Evolutionary conservation across 2,329 filamentous ascomycete genomes (phyloP).

Genomic region (Drechslerella dactyloides): DNA sequence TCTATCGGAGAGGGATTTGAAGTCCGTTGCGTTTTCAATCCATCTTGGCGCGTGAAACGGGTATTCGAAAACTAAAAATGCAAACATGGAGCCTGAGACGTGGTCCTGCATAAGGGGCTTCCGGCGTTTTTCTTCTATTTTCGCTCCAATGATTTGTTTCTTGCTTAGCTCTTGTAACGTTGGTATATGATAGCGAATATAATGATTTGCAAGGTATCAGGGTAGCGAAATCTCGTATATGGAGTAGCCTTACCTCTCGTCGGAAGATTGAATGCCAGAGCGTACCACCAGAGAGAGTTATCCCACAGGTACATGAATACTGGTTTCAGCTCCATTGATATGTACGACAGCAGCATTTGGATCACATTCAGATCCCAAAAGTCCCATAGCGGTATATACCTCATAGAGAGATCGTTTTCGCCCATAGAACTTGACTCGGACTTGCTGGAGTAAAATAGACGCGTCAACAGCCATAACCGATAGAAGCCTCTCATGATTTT

Average conservation of each 20-base stretch:
- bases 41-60: conserved; percentile 11
- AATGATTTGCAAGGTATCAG: too few relatives aligned
- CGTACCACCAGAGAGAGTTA: conserved; percentile 13
- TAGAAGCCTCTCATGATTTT: conserved; percentile 11
- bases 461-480: conserved; percentile 3
- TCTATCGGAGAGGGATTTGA: conserved; percentile 13
- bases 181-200: too few relatives aligned
- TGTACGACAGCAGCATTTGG: conserved; percentile 13
- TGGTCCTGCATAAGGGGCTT: conserved; percentile 2
- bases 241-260: neutral
- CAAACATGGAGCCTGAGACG: conserved; percentile 11
- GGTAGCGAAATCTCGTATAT: too few relatives aligned
- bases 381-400: conserved; percentile 4
- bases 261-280: conserved; percentile 2
- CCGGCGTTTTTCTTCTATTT: conserved; percentile 3
- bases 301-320: conserved; percentile 5
- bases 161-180: neutral
- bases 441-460: conserved; percentile 9
- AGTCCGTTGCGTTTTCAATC: conserved; percentile 3
- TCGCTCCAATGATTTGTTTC: neutral
- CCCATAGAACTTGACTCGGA: conserved; percentile 1
- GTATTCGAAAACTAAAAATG: conserved; percentile 17
- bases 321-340: conserved; percentile 12
- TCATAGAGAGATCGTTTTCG: conserved; percentile 1
- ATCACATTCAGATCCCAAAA: conserved; percentile 20